Evolutionary conservation across 495 filamentous ascomycete species (phyloP).

Genomic region (Penicillium parvum): DNA sequence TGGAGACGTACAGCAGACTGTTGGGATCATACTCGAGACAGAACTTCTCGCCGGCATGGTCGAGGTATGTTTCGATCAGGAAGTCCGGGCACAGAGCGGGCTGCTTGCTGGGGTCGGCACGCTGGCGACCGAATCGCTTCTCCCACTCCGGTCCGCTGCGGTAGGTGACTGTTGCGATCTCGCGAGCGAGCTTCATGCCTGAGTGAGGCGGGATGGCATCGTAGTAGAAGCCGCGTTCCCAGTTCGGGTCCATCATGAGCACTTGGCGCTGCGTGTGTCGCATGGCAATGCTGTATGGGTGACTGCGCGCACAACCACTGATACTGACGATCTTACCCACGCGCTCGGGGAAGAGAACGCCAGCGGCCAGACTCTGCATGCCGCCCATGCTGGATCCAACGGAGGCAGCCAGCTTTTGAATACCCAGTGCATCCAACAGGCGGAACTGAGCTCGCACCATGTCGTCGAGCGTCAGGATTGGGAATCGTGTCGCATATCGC

Average conservation of each 20-base stretch:
- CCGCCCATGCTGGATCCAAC: constrained; percentile 97
- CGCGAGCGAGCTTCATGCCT: constrained; percentile 95
- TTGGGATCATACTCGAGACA: constrained; percentile 98
- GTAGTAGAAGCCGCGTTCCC: constrained; percentile 97
- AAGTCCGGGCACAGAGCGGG: constrained; percentile 96
- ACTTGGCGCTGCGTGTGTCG: constrained; percentile 97
- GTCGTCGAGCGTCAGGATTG: constrained; percentile 92
- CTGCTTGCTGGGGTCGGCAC: constrained; percentile 79
- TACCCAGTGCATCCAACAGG: constrained; percentile 74
- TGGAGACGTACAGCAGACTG: constrained; percentile 92
- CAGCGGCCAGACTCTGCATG: constrained; percentile 93
- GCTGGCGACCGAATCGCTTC: constrained; percentile 80
- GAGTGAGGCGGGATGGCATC: constrained; percentile 81
- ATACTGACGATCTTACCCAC: constrained; percentile 82
- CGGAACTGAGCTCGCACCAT: constrained; percentile 97
- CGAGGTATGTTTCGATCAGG: constrained; percentile 95
- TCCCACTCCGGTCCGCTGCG: constrained; percentile 98
- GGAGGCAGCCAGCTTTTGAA: constrained; percentile 81
- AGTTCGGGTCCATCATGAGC: constrained; percentile 97
- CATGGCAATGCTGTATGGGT: constrained; percentile 99
- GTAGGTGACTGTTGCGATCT: constrained; percentile 98
- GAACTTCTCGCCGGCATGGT: constrained; percentile 98
- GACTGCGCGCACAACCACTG: constrained; percentile 88
- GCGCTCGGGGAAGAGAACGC: constrained; percentile 77
- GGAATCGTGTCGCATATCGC: constrained; percentile 91